These are phyloP conservation scores for Triticum timopheevii DNA, from an alignment of 176 grass and related monocot genomes.

Conservation along the genomic window DNA sequence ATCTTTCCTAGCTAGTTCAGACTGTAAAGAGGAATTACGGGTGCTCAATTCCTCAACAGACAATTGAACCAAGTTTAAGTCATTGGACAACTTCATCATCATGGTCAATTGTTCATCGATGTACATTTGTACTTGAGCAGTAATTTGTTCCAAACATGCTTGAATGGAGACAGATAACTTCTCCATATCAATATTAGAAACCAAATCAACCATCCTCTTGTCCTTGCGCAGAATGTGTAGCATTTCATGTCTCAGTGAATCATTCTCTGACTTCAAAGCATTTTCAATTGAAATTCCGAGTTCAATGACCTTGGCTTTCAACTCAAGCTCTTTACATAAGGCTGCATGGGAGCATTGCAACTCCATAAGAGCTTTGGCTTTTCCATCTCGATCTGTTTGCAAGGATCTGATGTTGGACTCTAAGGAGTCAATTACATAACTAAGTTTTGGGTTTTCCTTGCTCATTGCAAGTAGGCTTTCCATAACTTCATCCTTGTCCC, in stretches of 20 bases:
- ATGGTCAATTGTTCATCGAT: constrained; percentile 46
- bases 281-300: constrained; percentile 38
- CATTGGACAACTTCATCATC: constrained; percentile 51
- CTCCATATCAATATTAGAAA: constrained; percentile 29
- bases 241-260: constrained; percentile 53
- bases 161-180: constrained; percentile 49
- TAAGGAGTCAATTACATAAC: constrained; percentile 37
- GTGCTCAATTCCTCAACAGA: constrained; percentile 50
- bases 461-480: constrained; percentile 27
- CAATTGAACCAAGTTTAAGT: constrained; percentile 50
- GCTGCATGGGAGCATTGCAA: constrained; percentile 38
- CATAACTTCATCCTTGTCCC: constrained; percentile 28
- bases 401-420: constrained; percentile 43
- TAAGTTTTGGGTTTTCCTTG: constrained; percentile 47
- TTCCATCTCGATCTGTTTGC: constrained; percentile 48
- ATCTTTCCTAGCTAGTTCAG: constrained; percentile 78
- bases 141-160: constrained; percentile 50
- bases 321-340: constrained; percentile 44
- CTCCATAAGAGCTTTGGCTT: constrained; percentile 37
- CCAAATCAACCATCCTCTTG: constrained; percentile 26
- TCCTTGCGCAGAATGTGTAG: constrained; percentile 43
- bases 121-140: constrained; percentile 46
- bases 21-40: constrained; percentile 54
- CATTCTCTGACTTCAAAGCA: constrained; percentile 47
- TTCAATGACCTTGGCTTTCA: constrained; percentile 39